Conservation (phyloP, 441 rosid genomes). For the Aquilaria agallochum region DNA sequence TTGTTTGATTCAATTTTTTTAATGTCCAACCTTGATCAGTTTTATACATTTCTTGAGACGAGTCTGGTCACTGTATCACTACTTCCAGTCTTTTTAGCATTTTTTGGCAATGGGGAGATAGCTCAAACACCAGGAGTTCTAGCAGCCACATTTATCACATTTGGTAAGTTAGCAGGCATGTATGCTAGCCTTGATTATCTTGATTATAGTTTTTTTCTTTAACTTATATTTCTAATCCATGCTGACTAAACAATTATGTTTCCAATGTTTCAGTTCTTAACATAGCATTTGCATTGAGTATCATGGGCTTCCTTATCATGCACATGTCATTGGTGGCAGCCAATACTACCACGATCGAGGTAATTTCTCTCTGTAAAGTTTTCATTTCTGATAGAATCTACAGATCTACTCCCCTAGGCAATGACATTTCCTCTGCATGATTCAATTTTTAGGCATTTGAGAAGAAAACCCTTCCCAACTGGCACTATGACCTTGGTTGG, state of each 20-base stretch:
- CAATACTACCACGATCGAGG: constrained; percentile 91
- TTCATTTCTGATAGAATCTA: no score
- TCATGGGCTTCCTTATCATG: constrained; percentile 84
- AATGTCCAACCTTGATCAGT: constrained; percentile 7
- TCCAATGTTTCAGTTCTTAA: constrained; percentile 56
- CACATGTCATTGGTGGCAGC: constrained; percentile 58
- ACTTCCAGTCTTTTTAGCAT: constrained; percentile 61
- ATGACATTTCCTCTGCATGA: constrained; percentile 10
- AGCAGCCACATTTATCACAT: constrained; percentile 65
- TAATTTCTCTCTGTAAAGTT: constrained; percentile 19
- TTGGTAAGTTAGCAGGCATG: constrained; percentile 39
- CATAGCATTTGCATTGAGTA: constrained; percentile 78
- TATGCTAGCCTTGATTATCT: background rate
- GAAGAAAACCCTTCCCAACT: constrained; percentile 60
- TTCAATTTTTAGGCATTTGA: constrained; percentile 64
- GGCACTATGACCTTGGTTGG: constrained; percentile 87
- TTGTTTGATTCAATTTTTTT: no score
- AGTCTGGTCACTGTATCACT: constrained; percentile 64
- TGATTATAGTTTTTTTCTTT: constrained; percentile 9
- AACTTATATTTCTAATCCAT: constrained; percentile 1
- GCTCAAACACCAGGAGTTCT: constrained; percentile 65
- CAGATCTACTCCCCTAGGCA: no score
- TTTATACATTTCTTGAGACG: constrained; percentile 89
- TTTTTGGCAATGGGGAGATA: constrained; percentile 73
- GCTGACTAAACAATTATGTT: constrained; percentile 1